These are phyloP conservation scores for Rhizopogon salebrosus DNA, from an alignment of 768 basidiomycete species.

Conservation along the genomic window DNA sequence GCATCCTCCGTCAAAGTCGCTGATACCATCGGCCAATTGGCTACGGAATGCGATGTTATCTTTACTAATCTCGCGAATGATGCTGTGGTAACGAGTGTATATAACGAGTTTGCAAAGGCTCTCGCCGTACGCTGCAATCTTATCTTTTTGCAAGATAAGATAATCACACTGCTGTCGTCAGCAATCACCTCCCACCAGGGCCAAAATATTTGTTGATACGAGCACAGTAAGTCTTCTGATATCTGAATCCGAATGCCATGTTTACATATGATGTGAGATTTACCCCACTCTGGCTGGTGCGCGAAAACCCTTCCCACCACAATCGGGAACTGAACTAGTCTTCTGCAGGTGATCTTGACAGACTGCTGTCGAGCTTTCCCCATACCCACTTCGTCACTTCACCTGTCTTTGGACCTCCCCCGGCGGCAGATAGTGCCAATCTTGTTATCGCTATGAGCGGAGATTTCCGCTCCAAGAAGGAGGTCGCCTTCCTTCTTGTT, in stretches of 20 bases:
- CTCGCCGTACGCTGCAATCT: constrained; percentile 41
- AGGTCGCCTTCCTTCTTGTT: constrained; percentile 70
- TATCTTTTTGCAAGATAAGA: not conserved
- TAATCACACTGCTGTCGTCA: constrained; percentile 18
- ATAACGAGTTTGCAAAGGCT: constrained; percentile 51
- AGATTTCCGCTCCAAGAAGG: constrained; percentile 77
- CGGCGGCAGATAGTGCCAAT: constrained; percentile 56
- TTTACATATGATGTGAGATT: constrained; percentile 33
- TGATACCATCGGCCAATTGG: constrained; percentile 52
- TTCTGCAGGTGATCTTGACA: constrained; percentile 60
- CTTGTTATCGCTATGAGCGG: constrained; percentile 78
- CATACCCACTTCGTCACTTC: constrained; percentile 64
- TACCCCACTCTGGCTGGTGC: constrained; percentile 50
- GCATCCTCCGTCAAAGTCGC: constrained; percentile 51
- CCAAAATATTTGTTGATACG: constrained; percentile 82
- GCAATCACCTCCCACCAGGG: constrained; percentile 36
- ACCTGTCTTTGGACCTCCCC: constrained; percentile 75
- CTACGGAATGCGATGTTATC: constrained; percentile 64
- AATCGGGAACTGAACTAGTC: not conserved
- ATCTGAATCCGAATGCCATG: not conserved
- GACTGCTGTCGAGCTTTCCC: constrained; percentile 50
- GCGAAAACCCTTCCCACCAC: not conserved
- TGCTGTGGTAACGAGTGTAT: constrained; percentile 59
- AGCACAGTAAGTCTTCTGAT: constrained; percentile 59
- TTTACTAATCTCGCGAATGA: constrained; percentile 74